Percentiles rank a stretch among this genome's conserved stretches.
These are phyloP conservation scores for Neonectria ditissima DNA, from an alignment of 2,329 filamentous ascomycete genomes.

Conservation along the genomic window DNA sequence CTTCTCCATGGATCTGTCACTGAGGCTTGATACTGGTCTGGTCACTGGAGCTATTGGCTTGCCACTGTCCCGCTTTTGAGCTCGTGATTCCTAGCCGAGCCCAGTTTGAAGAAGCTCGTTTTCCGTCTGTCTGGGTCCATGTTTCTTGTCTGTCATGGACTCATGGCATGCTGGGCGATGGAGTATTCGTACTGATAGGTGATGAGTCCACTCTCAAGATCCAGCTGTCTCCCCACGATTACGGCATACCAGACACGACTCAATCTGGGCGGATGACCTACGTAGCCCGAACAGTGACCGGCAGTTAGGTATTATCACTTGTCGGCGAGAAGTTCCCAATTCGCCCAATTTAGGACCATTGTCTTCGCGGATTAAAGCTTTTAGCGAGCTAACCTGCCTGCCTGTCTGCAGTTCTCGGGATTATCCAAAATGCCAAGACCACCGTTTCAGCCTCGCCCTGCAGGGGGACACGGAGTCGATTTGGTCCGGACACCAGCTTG, in stretches of 20 bases:
- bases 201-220: neutral
- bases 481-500: constrained; percentile 3
- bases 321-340: neutral
- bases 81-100: neutral
- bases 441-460: constrained; percentile 23
- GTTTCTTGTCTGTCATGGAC: neutral
- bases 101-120: neutral
- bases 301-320: no score
- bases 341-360: no score
- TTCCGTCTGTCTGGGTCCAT: neutral
- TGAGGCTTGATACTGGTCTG: no score
- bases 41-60: constrained; percentile 18
- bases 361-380: constrained; percentile 7
- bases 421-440: constrained; percentile 4
- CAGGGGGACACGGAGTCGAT: constrained; percentile 17
- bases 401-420: constrained; percentile 9
- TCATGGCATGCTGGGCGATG: neutral
- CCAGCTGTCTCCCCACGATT: neutral
- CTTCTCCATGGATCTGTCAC: neutral
- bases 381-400: no score
- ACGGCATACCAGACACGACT: neutral
- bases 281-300: no score
- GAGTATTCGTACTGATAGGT: neutral
- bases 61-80: neutral
- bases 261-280: neutral